These are phyloP conservation scores for Cardamine occulta DNA, from an alignment of 345 rosid species.

Conservation along the genomic window DNA sequence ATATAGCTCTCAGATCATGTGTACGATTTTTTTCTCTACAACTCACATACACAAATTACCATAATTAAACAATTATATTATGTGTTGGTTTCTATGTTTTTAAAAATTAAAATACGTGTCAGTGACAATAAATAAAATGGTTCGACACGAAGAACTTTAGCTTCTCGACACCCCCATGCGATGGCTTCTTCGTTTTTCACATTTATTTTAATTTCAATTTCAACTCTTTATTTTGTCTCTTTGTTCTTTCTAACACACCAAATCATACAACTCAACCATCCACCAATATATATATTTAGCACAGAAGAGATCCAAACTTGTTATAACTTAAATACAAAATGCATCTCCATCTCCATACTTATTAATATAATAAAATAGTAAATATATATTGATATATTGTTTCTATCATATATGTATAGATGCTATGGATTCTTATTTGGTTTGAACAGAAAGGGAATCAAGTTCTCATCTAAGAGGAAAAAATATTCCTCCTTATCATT, in stretches of 20 bases:
- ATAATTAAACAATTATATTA: background rate
- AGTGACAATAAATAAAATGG: conserved; percentile 25
- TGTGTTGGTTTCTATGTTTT: conserved; percentile 14
- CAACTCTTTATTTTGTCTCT: conserved; percentile 37
- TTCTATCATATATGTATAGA: background rate
- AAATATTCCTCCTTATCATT: conserved; percentile 25
- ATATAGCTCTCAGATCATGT: background rate
- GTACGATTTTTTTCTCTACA: background rate
- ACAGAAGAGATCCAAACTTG: conserved; percentile 28
- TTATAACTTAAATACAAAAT: conserved; percentile 10
- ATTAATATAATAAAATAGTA: conserved; percentile 10
- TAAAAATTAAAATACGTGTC: conserved; percentile 9
- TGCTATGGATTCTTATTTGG: conserved; percentile 8
- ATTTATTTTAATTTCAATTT: conserved; percentile 27
- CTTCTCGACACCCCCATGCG: conserved; percentile 47
- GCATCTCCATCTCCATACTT: conserved; percentile 3
- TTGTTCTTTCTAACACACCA: conserved; percentile 35
- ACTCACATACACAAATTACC: background rate
- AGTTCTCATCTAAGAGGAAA: conserved; percentile 25
- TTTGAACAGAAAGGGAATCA: conserved; percentile 31
- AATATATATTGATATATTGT: background rate
- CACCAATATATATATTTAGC: background rate
- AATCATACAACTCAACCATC: background rate
- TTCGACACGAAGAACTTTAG: conserved; percentile 29
- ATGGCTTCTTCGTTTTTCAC: conserved; percentile 30